phyloP scores from a whole-genome alignment of 345 rosid genomes.

The Ceriops zippeliana region DNA sequence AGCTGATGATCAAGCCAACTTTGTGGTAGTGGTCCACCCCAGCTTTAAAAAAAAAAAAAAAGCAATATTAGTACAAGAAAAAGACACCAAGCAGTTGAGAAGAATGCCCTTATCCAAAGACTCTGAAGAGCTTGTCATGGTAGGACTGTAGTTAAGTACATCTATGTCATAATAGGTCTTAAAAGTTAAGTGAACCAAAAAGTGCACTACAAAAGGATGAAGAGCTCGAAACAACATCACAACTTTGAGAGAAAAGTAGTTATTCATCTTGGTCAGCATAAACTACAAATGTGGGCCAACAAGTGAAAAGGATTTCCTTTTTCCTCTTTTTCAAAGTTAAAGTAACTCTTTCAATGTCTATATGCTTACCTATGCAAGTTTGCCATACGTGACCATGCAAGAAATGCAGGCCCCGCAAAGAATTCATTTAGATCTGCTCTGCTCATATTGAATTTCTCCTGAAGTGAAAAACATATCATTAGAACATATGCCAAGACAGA shows the following conservation, averaged over 20 bases:
- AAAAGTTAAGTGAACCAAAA: background rate
- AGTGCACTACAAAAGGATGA: background rate
- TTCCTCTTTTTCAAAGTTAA: too few relatives aligned
- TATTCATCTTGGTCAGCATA: background rate
- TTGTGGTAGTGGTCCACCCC: slow-evolving; percentile 76
- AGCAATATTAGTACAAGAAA: background rate
- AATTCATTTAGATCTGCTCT: slow-evolving; percentile 52
- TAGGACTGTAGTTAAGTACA: too few relatives aligned
- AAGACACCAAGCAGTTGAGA: background rate
- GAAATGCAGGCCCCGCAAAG: slow-evolving; percentile 81
- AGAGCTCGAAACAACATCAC: slow-evolving; percentile 5
- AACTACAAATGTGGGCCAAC: too few relatives aligned
- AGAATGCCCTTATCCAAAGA: slow-evolving; percentile 11
- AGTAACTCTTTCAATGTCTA: background rate
- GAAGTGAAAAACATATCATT: slow-evolving; percentile 15
- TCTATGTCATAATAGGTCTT: background rate
- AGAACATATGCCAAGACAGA: slow-evolving; percentile 15
- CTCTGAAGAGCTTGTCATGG: too few relatives aligned
- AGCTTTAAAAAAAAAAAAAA: slow-evolving; percentile 30
- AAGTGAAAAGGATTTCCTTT: too few relatives aligned
- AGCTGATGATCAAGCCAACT: slow-evolving; percentile 66
- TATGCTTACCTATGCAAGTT: slow-evolving; percentile 60
- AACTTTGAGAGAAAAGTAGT: background rate
- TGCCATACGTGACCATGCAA: slow-evolving; percentile 77
- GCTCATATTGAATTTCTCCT: slow-evolving; percentile 57